Conservation (phyloP, 352 stramenopile species). For the Paralagenidium karlingii region DNA sequence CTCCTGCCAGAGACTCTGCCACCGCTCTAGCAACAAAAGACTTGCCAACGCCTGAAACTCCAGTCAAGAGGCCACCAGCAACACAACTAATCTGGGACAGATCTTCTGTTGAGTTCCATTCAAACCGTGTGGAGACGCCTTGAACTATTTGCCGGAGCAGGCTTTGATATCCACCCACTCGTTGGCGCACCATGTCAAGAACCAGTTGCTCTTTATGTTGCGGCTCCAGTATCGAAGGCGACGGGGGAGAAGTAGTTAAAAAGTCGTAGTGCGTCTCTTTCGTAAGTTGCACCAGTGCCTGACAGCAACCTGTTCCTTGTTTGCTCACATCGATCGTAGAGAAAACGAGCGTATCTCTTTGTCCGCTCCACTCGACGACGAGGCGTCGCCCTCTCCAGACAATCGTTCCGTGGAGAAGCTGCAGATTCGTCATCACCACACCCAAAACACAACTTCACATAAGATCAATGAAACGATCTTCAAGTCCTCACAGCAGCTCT, state of each 20-base stretch:
- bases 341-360: conserved; percentile 17
- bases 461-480: no score
- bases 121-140: background rate
- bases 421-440: no score
- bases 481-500: no score
- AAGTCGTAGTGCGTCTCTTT: conserved; percentile 4
- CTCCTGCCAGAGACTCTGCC: conserved; percentile 15
- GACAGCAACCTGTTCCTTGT: conserved; percentile 21
- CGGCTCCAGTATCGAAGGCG: background rate
- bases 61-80: conserved; percentile 51
- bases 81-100: conserved; percentile 3
- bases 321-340: conserved; percentile 9
- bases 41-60: conserved; percentile 63
- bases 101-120: background rate
- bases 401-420: conserved; percentile 23
- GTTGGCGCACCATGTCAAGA: background rate
- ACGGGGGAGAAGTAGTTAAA: background rate
- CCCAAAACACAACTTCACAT: no score
- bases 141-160: background rate
- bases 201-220: background rate
- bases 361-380: conserved; percentile 34
- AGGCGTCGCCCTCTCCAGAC: conserved; percentile 22
- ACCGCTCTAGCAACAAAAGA: conserved; percentile 38
- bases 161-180: background rate
- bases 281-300: conserved; percentile 11